Evolutionary conservation across 1,284 basidiomycete species (phyloP).

Genomic region (Apiotrichum gracile): DNA sequence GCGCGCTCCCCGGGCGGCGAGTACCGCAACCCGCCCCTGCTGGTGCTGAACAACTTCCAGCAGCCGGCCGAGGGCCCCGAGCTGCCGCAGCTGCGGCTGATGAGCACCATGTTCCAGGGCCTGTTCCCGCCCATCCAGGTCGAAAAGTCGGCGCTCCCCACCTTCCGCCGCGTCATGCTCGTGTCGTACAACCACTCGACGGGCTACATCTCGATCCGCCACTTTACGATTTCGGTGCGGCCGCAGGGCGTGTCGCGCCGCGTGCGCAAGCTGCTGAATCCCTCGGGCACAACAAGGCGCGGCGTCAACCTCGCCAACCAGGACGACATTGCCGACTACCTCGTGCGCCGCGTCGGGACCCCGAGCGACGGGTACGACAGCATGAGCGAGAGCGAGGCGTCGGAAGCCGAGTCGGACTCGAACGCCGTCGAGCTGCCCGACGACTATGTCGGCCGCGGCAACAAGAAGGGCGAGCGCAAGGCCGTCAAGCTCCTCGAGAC

Average conservation of each 20-base stretch:
- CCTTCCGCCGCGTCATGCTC: slow-evolving; percentile 83
- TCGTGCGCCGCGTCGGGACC: slow-evolving; percentile 58
- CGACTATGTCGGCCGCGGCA: slow-evolving; percentile 91
- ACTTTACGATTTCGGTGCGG: slow-evolving; percentile 92
- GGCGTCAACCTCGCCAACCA: slow-evolving; percentile 74
- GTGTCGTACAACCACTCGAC: slow-evolving; percentile 83
- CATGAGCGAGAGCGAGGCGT: slow-evolving; percentile 54
- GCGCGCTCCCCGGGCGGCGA: slow-evolving; percentile 45
- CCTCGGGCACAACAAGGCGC: slow-evolving; percentile 40
- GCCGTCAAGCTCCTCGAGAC: slow-evolving; percentile 90
- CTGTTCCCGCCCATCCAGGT: slow-evolving; percentile 53
- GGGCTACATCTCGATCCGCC: slow-evolving; percentile 85
- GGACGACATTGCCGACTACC: slow-evolving; percentile 91
- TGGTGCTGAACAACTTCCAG: slow-evolving; percentile 51
- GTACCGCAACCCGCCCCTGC: slow-evolving; percentile 47
- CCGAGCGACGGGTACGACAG: slow-evolving; percentile 65
- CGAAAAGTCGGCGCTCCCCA: slow-evolving; percentile 71
- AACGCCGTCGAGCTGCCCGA: slow-evolving; percentile 69
- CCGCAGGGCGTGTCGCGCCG: slow-evolving; percentile 89
- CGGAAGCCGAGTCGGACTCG: slow-evolving; percentile 73
- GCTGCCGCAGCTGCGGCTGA: slow-evolving; percentile 49
- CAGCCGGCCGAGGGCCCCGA: slow-evolving; percentile 46
- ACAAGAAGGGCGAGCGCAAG: slow-evolving; percentile 80
- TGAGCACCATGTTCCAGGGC: slow-evolving; percentile 53
- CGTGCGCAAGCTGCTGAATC: slow-evolving; percentile 73